These are phyloP conservation scores for Canariomyces notabilis DNA, from an alignment of 2,329 filamentous ascomycete genomes.

Conservation along the genomic window DNA sequence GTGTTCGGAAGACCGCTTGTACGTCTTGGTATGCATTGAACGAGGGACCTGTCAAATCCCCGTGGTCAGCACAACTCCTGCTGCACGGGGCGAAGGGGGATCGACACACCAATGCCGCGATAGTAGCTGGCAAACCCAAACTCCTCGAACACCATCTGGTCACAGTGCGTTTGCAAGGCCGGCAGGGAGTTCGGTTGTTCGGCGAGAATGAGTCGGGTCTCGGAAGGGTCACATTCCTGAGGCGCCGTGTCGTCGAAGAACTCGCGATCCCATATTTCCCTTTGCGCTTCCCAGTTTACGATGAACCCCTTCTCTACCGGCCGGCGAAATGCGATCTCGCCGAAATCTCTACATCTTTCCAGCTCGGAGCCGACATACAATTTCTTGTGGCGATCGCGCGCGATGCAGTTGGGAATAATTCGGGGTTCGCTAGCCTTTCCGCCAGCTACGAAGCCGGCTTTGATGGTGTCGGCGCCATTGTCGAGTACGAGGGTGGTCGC, in stretches of 20 bases:
- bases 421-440: slow-evolving; percentile 51
- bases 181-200: slow-evolving; percentile 82
- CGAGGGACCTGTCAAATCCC: slow-evolving; percentile 50
- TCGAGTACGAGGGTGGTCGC: slow-evolving; percentile 77
- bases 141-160: slow-evolving; percentile 96
- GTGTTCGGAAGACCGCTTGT: slow-evolving; percentile 61
- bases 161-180: slow-evolving; percentile 79
- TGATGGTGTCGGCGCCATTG: slow-evolving; percentile 88
- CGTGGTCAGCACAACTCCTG: slow-evolving; percentile 8
- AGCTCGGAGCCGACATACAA: slow-evolving; percentile 78
- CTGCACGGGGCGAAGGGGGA: too few species aligned
- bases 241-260: slow-evolving; percentile 69
- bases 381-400: slow-evolving; percentile 72
- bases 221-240: slow-evolving; percentile 65
- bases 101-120: slow-evolving; percentile 59
- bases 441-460: slow-evolving; percentile 69
- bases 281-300: slow-evolving; percentile 94
- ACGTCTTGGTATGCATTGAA: slow-evolving; percentile 82
- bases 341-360: slow-evolving; percentile 76
- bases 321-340: slow-evolving; percentile 78
- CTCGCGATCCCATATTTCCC: slow-evolving; percentile 89
- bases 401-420: slow-evolving; percentile 82
- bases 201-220: slow-evolving; percentile 78
- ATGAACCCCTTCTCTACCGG: slow-evolving; percentile 93
- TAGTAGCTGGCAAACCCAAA: slow-evolving; percentile 88